Evolutionary conservation across 441 rosid genomes (phyloP).

Genomic region (Pelargonium citronellum): DNA sequence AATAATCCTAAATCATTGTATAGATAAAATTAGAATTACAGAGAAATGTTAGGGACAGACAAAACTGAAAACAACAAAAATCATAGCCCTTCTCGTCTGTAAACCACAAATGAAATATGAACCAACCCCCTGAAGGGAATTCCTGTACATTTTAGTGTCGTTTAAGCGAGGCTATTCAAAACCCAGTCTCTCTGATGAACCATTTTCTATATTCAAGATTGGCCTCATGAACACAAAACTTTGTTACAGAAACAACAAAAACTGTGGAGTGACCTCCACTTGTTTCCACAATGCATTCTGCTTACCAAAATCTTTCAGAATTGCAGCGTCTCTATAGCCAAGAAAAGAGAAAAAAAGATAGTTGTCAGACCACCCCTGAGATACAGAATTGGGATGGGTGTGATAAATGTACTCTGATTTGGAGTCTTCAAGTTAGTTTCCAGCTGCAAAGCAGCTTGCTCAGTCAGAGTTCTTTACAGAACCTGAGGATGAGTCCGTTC

Average conservation of each 20-base stretch:
- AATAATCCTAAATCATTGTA: background rate
- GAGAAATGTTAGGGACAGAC: constrained; percentile 2
- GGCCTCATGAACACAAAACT: constrained; percentile 24
- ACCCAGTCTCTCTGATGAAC: constrained; percentile 32
- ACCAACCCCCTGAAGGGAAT: constrained; percentile 13
- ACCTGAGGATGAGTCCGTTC: constrained; percentile 30
- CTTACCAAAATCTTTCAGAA: constrained; percentile 26
- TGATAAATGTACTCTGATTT: constrained; percentile 27
- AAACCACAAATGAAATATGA: background rate
- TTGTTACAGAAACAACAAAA: constrained; percentile 31
- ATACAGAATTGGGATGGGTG: constrained; percentile 44
- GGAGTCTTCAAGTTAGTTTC: constrained; percentile 43
- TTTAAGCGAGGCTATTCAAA: constrained; percentile 30
- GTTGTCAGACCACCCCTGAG: constrained; percentile 44
- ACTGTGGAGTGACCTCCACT: constrained; percentile 33
- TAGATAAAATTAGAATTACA: constrained; percentile 2
- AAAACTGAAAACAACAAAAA: constrained; percentile 32
- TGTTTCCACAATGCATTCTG: constrained; percentile 26
- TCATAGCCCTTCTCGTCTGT: background rate
- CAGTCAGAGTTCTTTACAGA: constrained; percentile 44
- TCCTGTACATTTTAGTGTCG: constrained; percentile 22
- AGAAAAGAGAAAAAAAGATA: constrained; percentile 16
- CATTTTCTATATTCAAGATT: constrained; percentile 29
- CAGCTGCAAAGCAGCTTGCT: constrained; percentile 23
- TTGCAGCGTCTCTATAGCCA: constrained; percentile 34